phyloP scores from a whole-genome alignment of 2,329 filamentous ascomycete genomes.

The Colletotrichum truncatum region DNA sequence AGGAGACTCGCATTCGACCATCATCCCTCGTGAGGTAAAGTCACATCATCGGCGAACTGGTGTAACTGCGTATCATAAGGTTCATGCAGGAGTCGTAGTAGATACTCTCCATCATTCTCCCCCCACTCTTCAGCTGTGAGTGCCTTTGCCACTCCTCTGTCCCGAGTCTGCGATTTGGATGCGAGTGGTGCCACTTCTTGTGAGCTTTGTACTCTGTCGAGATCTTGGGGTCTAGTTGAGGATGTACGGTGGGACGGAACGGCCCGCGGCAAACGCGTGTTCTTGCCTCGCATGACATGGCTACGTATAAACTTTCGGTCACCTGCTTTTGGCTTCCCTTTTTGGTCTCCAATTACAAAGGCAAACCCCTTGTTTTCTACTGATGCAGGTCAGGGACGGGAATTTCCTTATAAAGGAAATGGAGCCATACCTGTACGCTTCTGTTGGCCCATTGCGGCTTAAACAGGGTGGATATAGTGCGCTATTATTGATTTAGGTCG shows the following conservation, averaged over 20 bases:
- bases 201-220: neutral
- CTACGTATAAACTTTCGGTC: conserved; percentile 36
- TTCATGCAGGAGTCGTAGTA: neutral
- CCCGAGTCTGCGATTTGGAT: neutral
- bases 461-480: neutral
- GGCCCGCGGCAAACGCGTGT: neutral
- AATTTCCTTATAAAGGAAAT: too few species aligned
- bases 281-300: conserved; percentile 32
- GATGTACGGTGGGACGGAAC: neutral
- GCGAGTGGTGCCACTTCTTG: too few species aligned
- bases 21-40: neutral
- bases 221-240: too few species aligned
- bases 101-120: neutral
- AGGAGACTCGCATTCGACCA: conserved; percentile 17
- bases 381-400: neutral
- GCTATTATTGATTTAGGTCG: too few species aligned
- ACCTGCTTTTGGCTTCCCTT: conserved; percentile 35
- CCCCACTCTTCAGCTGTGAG: neutral
- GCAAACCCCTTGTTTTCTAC: conserved; percentile 35
- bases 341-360: conserved; percentile 36
- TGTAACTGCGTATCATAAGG: conserved; percentile 37
- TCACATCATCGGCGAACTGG: conserved; percentile 32
- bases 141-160: too few species aligned
- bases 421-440: conserved; percentile 7
- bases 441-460: neutral